Evolutionary conservation across 345 rosid species (phyloP).

Genomic region (Acer campestre): DNA sequence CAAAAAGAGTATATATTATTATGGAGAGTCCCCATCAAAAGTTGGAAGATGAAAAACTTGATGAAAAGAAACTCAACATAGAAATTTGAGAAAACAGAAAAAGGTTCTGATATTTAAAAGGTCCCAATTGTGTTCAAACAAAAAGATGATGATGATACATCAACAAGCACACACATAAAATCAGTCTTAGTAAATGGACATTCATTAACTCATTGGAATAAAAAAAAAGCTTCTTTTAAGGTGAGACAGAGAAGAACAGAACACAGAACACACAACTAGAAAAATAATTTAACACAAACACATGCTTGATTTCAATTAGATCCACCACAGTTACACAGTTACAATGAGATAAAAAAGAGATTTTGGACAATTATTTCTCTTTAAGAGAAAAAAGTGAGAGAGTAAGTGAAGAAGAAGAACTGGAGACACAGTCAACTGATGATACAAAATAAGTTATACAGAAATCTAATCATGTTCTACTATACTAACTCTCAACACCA

Average conservation of each 20-base stretch:
- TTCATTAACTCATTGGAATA: background rate
- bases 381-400: constrained; percentile 18
- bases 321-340: constrained; percentile 40
- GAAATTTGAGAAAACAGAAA: constrained; percentile 28
- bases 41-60: constrained; percentile 16
- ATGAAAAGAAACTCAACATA: constrained; percentile 24
- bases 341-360: constrained; percentile 24
- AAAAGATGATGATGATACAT: background rate
- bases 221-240: background rate
- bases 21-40: constrained; percentile 20
- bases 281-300: constrained; percentile 16
- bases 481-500: constrained; percentile 19
- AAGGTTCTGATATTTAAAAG: constrained; percentile 21
- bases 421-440: constrained; percentile 28
- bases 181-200: background rate
- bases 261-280: background rate
- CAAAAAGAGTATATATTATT: constrained; percentile 2
- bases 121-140: constrained; percentile 15
- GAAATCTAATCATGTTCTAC: constrained; percentile 37
- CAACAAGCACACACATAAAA: background rate
- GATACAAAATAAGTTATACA: constrained; percentile 27
- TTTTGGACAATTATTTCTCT: constrained; percentile 41
- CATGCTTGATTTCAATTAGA: constrained; percentile 39
- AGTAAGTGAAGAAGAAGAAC: constrained; percentile 26
- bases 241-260: background rate